Conservation (phyloP, 2,329 filamentous ascomycete genomes). For the Trichoderma sp. region DNA sequence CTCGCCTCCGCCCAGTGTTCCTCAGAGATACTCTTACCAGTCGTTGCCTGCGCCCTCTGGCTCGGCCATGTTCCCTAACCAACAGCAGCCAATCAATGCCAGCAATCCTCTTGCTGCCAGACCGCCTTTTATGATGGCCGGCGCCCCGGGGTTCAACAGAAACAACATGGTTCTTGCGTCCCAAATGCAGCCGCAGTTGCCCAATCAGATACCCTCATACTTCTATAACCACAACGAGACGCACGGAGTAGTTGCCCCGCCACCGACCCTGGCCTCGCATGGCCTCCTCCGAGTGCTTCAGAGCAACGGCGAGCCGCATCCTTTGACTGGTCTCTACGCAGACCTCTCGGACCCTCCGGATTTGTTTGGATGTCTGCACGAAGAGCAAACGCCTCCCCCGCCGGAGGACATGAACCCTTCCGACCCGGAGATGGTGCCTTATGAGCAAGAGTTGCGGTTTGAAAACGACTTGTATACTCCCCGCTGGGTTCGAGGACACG, state of each 20-base stretch:
- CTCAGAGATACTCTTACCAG: conserved; percentile 57
- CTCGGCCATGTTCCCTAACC: conserved; percentile 45
- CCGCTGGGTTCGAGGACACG: conserved; percentile 79
- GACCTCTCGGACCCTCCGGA: conserved; percentile 76
- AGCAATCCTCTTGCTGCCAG: conserved; percentile 59
- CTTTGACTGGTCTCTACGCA: conserved; percentile 68
- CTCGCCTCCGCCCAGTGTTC: conserved; percentile 57
- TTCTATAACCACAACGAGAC: conserved; percentile 53
- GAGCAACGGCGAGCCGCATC: conserved; percentile 71
- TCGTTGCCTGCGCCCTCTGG: conserved; percentile 25
- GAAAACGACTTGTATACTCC: conserved; percentile 82
- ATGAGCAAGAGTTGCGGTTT: conserved; percentile 78
- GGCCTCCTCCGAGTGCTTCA: conserved; percentile 73
- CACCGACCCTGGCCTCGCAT: conserved; percentile 67
- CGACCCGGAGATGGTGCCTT: conserved; percentile 73
- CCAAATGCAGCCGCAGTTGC: conserved; percentile 50
- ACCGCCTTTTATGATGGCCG: conserved; percentile 57
- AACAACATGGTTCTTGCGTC: conserved; percentile 60
- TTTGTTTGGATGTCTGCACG: conserved; percentile 71
- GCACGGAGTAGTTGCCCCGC: conserved; percentile 50
- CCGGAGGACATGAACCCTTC: conserved; percentile 80
- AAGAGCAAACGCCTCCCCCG: conserved; percentile 72
- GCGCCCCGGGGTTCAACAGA: conserved; percentile 52
- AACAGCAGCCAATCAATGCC: conserved; percentile 57
- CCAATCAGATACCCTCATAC: conserved; percentile 46